phyloP scores from a whole-genome alignment of 306 rosid species.

The Canavalia gladiata region DNA sequence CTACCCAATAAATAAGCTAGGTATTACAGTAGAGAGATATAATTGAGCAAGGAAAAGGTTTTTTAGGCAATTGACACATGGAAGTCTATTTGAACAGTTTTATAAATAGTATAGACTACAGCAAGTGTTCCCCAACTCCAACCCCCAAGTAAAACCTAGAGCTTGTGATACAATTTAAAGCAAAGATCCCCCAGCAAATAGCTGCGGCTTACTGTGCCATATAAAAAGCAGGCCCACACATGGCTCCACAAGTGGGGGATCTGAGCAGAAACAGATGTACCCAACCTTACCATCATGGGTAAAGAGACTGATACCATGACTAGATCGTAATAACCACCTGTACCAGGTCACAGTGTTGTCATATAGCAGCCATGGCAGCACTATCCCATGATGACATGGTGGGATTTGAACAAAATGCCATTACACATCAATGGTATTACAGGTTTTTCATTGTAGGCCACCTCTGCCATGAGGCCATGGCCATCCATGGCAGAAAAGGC shows the following conservation, averaged over 20 bases:
- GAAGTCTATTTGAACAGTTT: too few species aligned
- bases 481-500: not conserved
- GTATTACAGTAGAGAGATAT: too few species aligned
- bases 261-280: not conserved
- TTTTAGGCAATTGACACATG: too few species aligned
- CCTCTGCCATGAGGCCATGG: not conserved
- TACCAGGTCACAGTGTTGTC: not conserved
- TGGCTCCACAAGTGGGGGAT: not conserved
- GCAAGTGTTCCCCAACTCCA: not conserved
- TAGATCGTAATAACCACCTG: not conserved
- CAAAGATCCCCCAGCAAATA: not conserved
- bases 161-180: conserved; percentile 4
- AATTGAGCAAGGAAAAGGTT: too few species aligned
- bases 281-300: not conserved
- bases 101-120: too few species aligned
- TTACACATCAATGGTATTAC: not conserved
- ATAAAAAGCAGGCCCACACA: not conserved
- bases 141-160: not conserved
- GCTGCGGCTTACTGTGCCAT: not conserved
- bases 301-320: not conserved
- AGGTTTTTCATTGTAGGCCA: not conserved
- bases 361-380: conserved; percentile 6
- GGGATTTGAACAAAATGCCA: not conserved
- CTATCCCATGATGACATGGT: not conserved
- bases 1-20: too few species aligned